Evolutionary conservation across 768 basidiomycete genomes (phyloP).

Genomic region (Calvatia gigantea): DNA sequence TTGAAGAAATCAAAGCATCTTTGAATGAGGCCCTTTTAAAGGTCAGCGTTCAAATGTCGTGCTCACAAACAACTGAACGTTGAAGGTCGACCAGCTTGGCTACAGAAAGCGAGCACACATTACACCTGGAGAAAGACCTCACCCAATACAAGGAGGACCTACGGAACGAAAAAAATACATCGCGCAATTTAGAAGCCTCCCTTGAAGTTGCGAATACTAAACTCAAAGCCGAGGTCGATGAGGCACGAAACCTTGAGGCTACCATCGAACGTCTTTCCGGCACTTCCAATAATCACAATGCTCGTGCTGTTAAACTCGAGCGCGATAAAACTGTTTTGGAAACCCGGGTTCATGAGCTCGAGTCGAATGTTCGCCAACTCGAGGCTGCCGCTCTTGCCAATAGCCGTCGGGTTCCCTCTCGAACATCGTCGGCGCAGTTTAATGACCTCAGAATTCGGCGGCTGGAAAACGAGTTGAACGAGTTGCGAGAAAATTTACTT

Average conservation of each 20-base stretch:
- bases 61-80: background rate
- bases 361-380: constrained; percentile 58
- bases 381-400: constrained; percentile 35
- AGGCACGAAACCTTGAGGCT: constrained; percentile 51
- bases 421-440: constrained; percentile 58
- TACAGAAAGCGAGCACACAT: constrained; percentile 50
- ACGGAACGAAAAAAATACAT: constrained; percentile 47
- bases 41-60: constrained; percentile 26
- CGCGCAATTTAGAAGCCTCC: constrained; percentile 50
- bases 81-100: constrained; percentile 29
- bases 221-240: constrained; percentile 46
- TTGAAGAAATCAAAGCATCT: constrained; percentile 38
- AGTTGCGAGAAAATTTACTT: constrained; percentile 37
- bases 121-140: constrained; percentile 52
- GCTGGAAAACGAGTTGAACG: constrained; percentile 55
- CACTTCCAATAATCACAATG: constrained; percentile 43
- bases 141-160: constrained; percentile 51
- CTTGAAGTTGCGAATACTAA: constrained; percentile 46
- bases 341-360: constrained; percentile 55
- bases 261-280: constrained; percentile 53
- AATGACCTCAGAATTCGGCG: constrained; percentile 45
- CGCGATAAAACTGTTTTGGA: constrained; percentile 58
- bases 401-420: constrained; percentile 30
- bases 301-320: constrained; percentile 44
- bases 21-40: constrained; percentile 46